Evolutionary conservation across 805 yeast genomes (phyloP).

Genomic region (Candida cerambycidarum): DNA sequence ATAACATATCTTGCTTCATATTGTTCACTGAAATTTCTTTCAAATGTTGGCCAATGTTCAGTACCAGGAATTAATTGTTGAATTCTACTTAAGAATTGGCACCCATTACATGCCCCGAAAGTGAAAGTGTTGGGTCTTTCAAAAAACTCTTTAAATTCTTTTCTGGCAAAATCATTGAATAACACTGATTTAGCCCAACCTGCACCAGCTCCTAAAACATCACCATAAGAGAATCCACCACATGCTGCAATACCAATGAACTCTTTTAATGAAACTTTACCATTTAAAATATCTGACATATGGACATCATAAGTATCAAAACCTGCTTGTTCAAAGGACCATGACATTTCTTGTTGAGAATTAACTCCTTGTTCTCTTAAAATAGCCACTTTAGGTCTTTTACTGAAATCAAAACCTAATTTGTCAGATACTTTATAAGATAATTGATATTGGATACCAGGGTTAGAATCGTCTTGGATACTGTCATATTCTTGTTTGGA

Average conservation of each 20-base stretch:
- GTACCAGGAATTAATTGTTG: conserved; percentile 89
- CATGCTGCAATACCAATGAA: conserved; percentile 97
- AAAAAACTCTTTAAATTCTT: conserved; percentile 79
- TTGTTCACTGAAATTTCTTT: conserved; percentile 87
- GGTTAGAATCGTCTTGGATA: conserved; percentile 78
- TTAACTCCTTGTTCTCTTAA: conserved; percentile 98
- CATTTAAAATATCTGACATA: conserved; percentile 86
- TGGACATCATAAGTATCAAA: conserved; percentile 93
- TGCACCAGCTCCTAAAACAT: conserved; percentile 96
- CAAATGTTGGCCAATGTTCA: conserved; percentile 94
- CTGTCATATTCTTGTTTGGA: conserved; percentile 83
- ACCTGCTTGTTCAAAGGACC: conserved; percentile 93
- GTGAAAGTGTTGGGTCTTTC: conserved; percentile 91
- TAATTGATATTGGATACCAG: conserved; percentile 82
- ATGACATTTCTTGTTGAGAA: conserved; percentile 98
- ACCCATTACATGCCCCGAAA: conserved; percentile 97
- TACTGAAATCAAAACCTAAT: conserved; percentile 31
- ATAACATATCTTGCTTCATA: conserved; percentile 93
- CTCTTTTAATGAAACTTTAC: conserved; percentile 67
- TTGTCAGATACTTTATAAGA: conserved; percentile 63
- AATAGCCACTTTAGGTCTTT: conserved; percentile 88
- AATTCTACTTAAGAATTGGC: conserved; percentile 90
- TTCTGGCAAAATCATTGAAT: conserved; percentile 73
- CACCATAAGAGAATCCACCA: conserved; percentile 99
- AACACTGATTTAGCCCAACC: conserved; percentile 99